These are phyloP conservation scores for Myrica gale DNA, from an alignment of 306 rosid species.

Conservation along the genomic window DNA sequence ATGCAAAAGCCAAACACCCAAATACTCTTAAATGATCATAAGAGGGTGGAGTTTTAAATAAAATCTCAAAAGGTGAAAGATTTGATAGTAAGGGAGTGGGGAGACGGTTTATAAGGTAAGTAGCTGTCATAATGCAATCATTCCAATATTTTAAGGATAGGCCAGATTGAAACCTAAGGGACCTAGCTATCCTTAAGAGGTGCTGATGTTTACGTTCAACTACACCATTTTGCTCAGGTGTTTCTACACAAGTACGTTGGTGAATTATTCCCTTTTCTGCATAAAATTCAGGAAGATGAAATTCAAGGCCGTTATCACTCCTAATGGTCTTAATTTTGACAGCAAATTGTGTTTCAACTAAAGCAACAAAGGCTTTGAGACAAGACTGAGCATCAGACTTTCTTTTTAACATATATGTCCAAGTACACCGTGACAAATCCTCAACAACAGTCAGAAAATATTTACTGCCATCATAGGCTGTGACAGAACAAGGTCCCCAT, in stretches of 20 bases:
- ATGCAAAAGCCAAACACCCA: background rate
- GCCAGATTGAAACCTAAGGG: background rate
- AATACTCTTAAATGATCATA: background rate
- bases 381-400: background rate
- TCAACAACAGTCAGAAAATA: background rate
- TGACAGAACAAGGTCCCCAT: background rate
- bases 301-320: background rate
- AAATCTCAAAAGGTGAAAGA: background rate
- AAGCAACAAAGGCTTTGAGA: too few species aligned
- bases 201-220: background rate
- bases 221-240: background rate
- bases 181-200: background rate
- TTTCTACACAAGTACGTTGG: background rate
- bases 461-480: background rate
- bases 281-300: background rate
- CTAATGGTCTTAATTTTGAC: background rate
- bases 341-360: background rate
- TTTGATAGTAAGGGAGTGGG: background rate
- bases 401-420: background rate
- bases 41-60: background rate
- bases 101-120: background rate
- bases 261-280: background rate
- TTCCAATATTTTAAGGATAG: too few species aligned
- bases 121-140: too few species aligned
- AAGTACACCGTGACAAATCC: background rate